phyloP scores from a whole-genome alignment of 2,329 filamentous ascomycete genomes.

The Pseudocercospora pini-densiflorae region DNA sequence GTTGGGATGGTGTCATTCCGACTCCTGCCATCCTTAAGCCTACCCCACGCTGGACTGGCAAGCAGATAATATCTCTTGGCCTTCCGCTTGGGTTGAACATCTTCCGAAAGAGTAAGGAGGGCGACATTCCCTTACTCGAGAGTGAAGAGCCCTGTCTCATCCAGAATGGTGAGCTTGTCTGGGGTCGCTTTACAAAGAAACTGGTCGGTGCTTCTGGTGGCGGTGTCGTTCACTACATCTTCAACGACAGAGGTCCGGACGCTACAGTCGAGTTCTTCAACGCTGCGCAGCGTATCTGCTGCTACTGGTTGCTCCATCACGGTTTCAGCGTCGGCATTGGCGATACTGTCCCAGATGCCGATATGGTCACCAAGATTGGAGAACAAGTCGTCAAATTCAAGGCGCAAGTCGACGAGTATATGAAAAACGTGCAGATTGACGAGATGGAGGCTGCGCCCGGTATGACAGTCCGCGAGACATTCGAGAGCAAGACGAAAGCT shows the following conservation, averaged over 20 bases:
- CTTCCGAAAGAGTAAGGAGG: conserved; percentile 56
- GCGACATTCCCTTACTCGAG: conserved; percentile 36
- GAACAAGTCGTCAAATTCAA: conserved; percentile 82
- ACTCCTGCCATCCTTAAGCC: conserved; percentile 94
- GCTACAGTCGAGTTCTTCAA: conserved; percentile 95
- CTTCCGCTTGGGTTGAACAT: conserved; percentile 86
- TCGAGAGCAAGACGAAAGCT: conserved; percentile 95
- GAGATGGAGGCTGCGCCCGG: conserved; percentile 89
- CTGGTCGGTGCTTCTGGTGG: conserved; percentile 86
- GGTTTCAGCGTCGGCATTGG: conserved; percentile 98
- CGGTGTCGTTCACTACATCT: conserved; percentile 94
- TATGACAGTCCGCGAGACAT: conserved; percentile 98
- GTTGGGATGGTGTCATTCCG: conserved; percentile 95
- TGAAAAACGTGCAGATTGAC: conserved; percentile 79
- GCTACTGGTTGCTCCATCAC: conserved; percentile 95
- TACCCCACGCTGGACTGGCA: conserved; percentile 92
- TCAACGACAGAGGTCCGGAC: conserved; percentile 87
- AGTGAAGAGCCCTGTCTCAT: conserved; percentile 72
- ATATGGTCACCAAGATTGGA: conserved; percentile 84
- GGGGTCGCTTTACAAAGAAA: conserved; percentile 91
- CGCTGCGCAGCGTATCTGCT: conserved; percentile 89
- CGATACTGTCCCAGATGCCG: conserved; percentile 90
- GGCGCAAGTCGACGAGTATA: conserved; percentile 75
- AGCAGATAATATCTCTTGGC: conserved; percentile 94
- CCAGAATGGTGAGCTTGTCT: conserved; percentile 85